phyloP scores from a whole-genome alignment of 768 basidiomycete genomes.

The Leucocoprinus sp. region DNA sequence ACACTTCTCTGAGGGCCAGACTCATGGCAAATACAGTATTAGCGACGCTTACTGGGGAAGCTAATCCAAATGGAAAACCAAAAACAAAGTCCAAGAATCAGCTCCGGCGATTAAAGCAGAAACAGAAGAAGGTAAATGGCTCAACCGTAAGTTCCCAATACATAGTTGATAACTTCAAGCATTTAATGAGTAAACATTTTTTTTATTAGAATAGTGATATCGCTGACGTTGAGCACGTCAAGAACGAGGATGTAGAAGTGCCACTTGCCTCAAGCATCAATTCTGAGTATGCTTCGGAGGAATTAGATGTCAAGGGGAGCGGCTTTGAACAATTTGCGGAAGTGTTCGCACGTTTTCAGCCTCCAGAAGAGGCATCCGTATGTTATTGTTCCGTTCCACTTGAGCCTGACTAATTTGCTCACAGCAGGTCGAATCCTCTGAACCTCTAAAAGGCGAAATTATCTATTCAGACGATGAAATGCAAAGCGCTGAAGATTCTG shows the following conservation, averaged over 20 bases:
- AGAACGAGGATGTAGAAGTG: slow-evolving; percentile 33
- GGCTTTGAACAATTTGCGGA: slow-evolving; percentile 84
- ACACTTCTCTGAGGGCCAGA: too few species aligned
- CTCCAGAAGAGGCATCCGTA: slow-evolving; percentile 59
- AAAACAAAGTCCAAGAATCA: slow-evolving; percentile 76
- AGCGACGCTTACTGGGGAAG: slow-evolving; percentile 4
- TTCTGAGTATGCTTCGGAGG: slow-evolving; percentile 85
- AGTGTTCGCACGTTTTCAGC: slow-evolving; percentile 91
- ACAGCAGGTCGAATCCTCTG: slow-evolving; percentile 30
- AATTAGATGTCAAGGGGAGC: slow-evolving; percentile 66
- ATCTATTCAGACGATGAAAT: slow-evolving; percentile 98
- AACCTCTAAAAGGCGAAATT: slow-evolving; percentile 70
- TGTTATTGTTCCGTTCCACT: slow-evolving; percentile 23
- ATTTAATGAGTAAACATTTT: too few species aligned
- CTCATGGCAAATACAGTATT: slow-evolving; percentile 3
- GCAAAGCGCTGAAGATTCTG: slow-evolving; percentile 65
- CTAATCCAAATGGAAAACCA: slow-evolving; percentile 30
- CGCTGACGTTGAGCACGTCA: slow-evolving; percentile 26
- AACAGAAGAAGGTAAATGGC: slow-evolving; percentile 55
- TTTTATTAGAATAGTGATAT: slow-evolving; percentile 19
- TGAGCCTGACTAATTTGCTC: background rate
- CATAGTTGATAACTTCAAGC: background rate
- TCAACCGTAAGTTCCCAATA: background rate
- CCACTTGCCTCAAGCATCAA: slow-evolving; percentile 24
- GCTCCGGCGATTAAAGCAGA: slow-evolving; percentile 70